Evolutionary conservation across 2,329 filamentous ascomycete genomes (phyloP), one percentile per base, ranked within the genome.

Genomic region (Elsinoe australis): DNA sequence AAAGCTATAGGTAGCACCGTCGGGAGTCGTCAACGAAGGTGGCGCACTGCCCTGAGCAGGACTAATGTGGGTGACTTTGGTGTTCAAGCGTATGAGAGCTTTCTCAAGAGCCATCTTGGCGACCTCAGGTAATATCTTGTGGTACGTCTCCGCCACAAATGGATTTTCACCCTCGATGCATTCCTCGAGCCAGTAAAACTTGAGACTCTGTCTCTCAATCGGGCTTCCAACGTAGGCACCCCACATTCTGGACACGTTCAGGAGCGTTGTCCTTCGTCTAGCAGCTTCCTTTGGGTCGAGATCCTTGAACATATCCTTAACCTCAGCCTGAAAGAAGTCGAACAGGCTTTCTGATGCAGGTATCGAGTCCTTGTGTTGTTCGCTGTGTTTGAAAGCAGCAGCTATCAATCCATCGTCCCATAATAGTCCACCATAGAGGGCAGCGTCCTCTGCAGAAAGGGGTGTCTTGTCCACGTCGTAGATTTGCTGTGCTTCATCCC

Each of bases 151-250:
- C 3, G 76, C 75, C 24, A 82, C 75, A 52, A 82, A 80, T 24
- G 78, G 70, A 55, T 81, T 82, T 59, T 76, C 78, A 36, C 83
- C 83, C 59, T 87, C 83, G 46, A 87, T 80, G 54, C 82, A 85
- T 63, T 87, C 82, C 59, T 88, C 84, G 4, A 88, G 61, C 82
- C 83, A 87, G 61, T 87, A 85, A 66, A 79, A 87, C 66, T 81
- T 85, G 24, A 87, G 67, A 56, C 82, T 86, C 61, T 88, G 84
- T 19, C 60, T 73, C 46, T 71, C 66, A 6, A 85, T 69, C 0
- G 78, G 74, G 51, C 75, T 82, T 10, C 84, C 84, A 4, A 87
- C 73, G 59, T 85, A 87, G 0, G 76, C 76, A 2, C 83, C 83
- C 82, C 83, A 87, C 57, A 79, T 72, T 55, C 82, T 76, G 2